Percentiles rank a stretch among this genome's conserved stretches.
Conservation (phyloP, 2,329 filamentous ascomycete genomes). For the Calonectria hawksworthii region DNA sequence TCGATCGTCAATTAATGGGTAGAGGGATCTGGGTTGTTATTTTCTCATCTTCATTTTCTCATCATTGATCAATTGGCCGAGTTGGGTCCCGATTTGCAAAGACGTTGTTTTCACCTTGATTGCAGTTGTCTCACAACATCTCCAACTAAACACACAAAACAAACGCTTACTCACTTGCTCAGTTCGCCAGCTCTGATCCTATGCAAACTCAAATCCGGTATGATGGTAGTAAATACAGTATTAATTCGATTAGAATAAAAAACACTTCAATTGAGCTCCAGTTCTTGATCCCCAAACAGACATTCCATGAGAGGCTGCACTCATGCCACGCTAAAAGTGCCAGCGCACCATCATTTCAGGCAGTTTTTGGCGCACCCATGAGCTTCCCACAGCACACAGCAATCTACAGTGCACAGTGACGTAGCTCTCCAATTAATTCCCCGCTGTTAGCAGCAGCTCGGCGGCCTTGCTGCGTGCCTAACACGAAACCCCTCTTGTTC, state of each 20-base stretch:
- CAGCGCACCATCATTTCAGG: background rate
- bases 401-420: background rate
- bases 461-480: background rate
- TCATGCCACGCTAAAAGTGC: background rate
- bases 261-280: background rate
- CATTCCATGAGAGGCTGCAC: background rate
- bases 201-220: background rate
- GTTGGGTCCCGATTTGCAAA: no score
- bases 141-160: background rate
- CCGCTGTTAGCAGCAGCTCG: constrained; percentile 4
- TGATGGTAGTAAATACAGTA: no score
- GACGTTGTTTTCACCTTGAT: background rate
- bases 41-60: background rate
- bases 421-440: constrained; percentile 14
- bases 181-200: no score
- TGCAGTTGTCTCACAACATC: background rate
- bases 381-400: background rate
- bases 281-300: background rate
- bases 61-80: background rate
- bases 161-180: no score
- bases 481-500: constrained; percentile 21
- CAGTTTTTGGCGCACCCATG: constrained; percentile 7
- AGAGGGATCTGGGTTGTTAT: background rate
- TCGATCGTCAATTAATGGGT: background rate
- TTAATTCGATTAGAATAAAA: background rate